These are phyloP conservation scores for Crepidotus variabilis DNA, from an alignment of 768 basidiomycete genomes.

Conservation along the genomic window DNA sequence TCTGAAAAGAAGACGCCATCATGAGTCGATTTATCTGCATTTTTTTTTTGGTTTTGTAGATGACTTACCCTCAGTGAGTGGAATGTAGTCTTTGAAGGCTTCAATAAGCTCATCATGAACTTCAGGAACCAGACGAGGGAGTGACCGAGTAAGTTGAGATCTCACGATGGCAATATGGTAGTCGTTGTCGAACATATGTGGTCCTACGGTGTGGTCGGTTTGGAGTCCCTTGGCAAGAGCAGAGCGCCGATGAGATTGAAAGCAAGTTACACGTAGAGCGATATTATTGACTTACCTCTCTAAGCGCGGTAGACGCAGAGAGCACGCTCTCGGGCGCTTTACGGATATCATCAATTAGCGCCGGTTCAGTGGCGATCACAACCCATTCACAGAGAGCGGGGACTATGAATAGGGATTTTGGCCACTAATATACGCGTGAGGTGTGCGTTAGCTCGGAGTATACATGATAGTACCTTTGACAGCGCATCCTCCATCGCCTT, in stretches of 20 bases:
- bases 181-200: slow-evolving; percentile 19
- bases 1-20: slow-evolving; percentile 19
- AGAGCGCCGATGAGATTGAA: no score
- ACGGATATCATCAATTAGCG: slow-evolving; percentile 35
- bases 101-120: slow-evolving; percentile 40
- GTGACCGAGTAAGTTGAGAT: slow-evolving; percentile 29
- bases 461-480: no score
- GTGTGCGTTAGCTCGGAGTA: no score
- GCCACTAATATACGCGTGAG: slow-evolving; percentile 6
- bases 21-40: background rate
- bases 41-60: no score
- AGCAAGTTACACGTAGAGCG: no score
- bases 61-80: slow-evolving; percentile 16
- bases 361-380: slow-evolving; percentile 28
- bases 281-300: slow-evolving; percentile 26
- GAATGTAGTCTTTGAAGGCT: slow-evolving; percentile 24
- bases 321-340: slow-evolving; percentile 34
- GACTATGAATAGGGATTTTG: slow-evolving; percentile 9
- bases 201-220: slow-evolving; percentile 30
- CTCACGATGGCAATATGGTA: slow-evolving; percentile 32
- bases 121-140: slow-evolving; percentile 32
- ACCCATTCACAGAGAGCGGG: slow-evolving; percentile 29
- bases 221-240: slow-evolving; percentile 35
- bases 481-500: no score
- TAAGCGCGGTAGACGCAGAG: slow-evolving; percentile 25